These are phyloP conservation scores for Licmophora abbreviata DNA, from an alignment of 108 stramenopile species.

Conservation along the genomic window DNA sequence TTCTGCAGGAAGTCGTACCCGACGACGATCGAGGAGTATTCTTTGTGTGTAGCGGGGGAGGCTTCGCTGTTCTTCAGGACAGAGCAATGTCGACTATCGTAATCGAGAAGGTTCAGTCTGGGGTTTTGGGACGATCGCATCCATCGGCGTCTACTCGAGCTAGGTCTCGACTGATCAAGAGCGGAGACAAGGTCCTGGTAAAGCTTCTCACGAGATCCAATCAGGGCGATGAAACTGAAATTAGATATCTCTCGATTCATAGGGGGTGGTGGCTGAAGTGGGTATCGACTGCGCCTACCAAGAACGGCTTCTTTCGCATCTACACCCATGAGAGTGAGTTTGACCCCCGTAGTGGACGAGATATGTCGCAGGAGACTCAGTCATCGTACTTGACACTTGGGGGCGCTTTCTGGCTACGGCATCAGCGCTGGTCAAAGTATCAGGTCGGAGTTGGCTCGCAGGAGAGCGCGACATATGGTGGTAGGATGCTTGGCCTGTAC, in stretches of 20 bases:
- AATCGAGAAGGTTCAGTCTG: conserved; percentile 44
- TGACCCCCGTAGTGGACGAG: conserved; percentile 9
- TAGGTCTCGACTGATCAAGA: conserved; percentile 47
- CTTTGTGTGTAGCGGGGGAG: conserved; percentile 58
- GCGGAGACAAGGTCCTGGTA: conserved; percentile 73
- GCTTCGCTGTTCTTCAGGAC: conserved; percentile 68
- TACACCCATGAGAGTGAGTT: conserved; percentile 26
- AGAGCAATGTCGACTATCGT: conserved; percentile 31
- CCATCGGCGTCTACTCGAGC: no score
- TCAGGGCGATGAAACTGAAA: conserved; percentile 21
- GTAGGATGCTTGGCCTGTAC: conserved; percentile 73
- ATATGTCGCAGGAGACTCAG: conserved; percentile 21
- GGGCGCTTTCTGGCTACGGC: conserved; percentile 53
- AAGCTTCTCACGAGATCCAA: conserved; percentile 34
- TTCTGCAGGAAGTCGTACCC: conserved; percentile 31
- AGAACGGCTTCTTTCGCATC: conserved; percentile 62
- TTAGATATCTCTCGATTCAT: conserved; percentile 73
- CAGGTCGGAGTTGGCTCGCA: conserved; percentile 62
- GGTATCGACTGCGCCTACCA: conserved; percentile 53
- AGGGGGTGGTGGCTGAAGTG: conserved; percentile 91
- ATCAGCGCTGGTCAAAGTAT: conserved; percentile 71
- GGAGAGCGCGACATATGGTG: conserved; percentile 73
- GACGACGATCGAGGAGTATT: conserved; percentile 16
- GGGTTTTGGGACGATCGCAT: conserved; percentile 5
- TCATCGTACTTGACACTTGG: conserved; percentile 53